phyloP scores from a whole-genome alignment of 225 moss, liverwort and hornwort species.

The Anthoceros angustus region DNA sequence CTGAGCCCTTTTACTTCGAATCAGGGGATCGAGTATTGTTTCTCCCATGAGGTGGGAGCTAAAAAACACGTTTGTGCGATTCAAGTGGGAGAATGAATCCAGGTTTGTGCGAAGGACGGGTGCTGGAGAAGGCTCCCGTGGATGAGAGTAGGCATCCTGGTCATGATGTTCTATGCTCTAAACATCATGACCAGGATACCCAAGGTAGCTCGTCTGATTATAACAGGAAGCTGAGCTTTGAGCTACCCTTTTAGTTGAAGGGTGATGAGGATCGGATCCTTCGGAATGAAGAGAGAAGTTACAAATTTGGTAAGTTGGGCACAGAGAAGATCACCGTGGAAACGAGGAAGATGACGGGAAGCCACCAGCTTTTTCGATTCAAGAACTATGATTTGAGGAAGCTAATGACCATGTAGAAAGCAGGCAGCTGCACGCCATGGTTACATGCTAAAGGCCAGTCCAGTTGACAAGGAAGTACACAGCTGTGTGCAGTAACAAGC shows the following conservation, averaged over 20 bases:
- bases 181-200: neutral
- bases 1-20: neutral
- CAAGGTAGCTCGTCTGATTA: neutral
- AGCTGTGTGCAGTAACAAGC: too few relatives aligned
- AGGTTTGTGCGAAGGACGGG: neutral
- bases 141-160: neutral
- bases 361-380: too few relatives aligned
- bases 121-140: neutral
- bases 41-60: neutral
- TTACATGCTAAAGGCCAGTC: too few relatives aligned
- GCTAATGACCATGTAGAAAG: too few relatives aligned
- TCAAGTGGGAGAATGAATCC: neutral
- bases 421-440: too few relatives aligned
- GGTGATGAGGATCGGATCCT: conserved; percentile 4
- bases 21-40: neutral
- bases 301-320: conserved; percentile 21
- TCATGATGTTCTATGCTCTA: neutral
- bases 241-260: neutral
- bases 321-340: conserved; percentile 26
- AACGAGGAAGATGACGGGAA: conserved; percentile 17
- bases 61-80: neutral
- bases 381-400: too few relatives aligned
- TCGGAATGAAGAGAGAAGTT: conserved; percentile 15
- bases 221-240: neutral
- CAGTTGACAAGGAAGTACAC: too few relatives aligned